phyloP scores from a whole-genome alignment of 2,329 filamentous ascomycete species.

The Leptographium radiaticola region DNA sequence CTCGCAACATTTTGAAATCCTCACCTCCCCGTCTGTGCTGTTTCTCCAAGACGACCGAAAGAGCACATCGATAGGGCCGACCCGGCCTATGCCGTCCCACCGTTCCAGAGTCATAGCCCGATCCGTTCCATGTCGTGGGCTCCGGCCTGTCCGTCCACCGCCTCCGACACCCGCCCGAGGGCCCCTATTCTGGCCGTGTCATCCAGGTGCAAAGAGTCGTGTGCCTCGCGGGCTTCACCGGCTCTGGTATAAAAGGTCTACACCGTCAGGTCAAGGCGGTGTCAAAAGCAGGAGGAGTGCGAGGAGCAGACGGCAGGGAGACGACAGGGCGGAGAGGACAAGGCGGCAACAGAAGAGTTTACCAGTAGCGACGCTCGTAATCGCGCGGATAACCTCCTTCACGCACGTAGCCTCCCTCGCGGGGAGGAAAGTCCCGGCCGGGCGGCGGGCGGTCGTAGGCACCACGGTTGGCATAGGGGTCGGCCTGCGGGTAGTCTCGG shows the following conservation, averaged over 20 bases:
- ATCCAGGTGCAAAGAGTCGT: not conserved
- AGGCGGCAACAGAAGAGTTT: slow-evolving; percentile 27
- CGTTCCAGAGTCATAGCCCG: not conserved
- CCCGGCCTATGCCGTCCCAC: not conserved
- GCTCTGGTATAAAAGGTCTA: not conserved
- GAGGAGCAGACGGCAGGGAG: not conserved
- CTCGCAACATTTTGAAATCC: not conserved
- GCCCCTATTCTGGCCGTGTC: too few relatives aligned
- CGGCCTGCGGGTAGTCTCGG: slow-evolving; percentile 50
- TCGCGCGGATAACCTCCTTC: slow-evolving; percentile 26
- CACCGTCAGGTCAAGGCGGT: not conserved
- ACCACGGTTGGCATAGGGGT: slow-evolving; percentile 44
- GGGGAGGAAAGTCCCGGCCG: slow-evolving; percentile 17
- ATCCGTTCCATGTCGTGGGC: too few relatives aligned
- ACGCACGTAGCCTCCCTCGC: slow-evolving; percentile 12
- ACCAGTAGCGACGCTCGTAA: slow-evolving; percentile 19
- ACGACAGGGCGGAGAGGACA: slow-evolving; percentile 62
- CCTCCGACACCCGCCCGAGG: too few relatives aligned
- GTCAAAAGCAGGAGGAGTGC: too few relatives aligned
- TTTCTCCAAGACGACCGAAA: not conserved
- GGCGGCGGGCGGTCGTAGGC: slow-evolving; percentile 43
- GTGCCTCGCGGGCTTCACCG: not conserved
- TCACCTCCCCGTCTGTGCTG: not conserved
- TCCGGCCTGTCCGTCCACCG: too few relatives aligned
- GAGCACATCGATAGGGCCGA: not conserved